A percentile compares a stretch with the other conserved stretches of the same genome.
Evolutionary conservation across 2,329 filamentous ascomycete species (phyloP).

Genomic region (Trichophyton benhamiae): DNA sequence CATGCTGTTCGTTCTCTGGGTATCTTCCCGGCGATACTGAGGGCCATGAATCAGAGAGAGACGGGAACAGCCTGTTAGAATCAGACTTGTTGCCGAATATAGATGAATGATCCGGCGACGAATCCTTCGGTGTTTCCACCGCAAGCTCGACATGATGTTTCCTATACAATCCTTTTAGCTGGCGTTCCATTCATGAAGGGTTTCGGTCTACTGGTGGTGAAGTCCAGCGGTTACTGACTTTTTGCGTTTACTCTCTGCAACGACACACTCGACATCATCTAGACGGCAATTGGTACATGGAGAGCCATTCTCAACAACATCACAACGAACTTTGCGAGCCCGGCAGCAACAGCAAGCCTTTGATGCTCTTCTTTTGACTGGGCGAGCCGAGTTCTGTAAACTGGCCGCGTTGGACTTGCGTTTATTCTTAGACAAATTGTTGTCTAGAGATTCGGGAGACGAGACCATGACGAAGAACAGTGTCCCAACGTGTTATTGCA

Average conservation of each 20-base stretch:
- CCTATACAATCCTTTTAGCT: not conserved
- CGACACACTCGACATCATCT: slow-evolving; percentile 19
- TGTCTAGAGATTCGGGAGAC: slow-evolving; percentile 17
- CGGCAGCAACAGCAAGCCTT: slow-evolving; percentile 43
- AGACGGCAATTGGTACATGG: slow-evolving; percentile 21
- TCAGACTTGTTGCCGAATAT: not conserved
- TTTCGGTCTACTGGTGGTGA: not conserved
- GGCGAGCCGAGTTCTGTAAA: slow-evolving; percentile 40
- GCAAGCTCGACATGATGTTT: slow-evolving; percentile 13
- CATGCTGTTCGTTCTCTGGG: slow-evolving; percentile 39
- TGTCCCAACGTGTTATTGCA: not conserved
- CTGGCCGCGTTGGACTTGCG: slow-evolving; percentile 47
- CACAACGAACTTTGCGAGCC: slow-evolving; percentile 41
- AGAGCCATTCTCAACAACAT: slow-evolving; percentile 38
- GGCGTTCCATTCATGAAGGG: not conserved
- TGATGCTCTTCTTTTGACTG: slow-evolving; percentile 55
- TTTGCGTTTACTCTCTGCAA: slow-evolving; percentile 42
- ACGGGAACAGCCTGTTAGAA: not conserved
- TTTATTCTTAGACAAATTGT: slow-evolving; percentile 33
- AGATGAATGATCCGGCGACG: not conserved
- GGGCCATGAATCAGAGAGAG: not conserved
- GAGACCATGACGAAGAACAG: slow-evolving; percentile 1
- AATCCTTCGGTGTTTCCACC: slow-evolving; percentile 24
- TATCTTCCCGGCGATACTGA: not conserved
- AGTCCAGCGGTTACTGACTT: slow-evolving; percentile 24